Percentiles rank a stretch among this genome's conserved stretches.
Conservation (phyloP, 2,329 filamentous ascomycete species). For the Teratosphaeria zuluensis region DNA sequence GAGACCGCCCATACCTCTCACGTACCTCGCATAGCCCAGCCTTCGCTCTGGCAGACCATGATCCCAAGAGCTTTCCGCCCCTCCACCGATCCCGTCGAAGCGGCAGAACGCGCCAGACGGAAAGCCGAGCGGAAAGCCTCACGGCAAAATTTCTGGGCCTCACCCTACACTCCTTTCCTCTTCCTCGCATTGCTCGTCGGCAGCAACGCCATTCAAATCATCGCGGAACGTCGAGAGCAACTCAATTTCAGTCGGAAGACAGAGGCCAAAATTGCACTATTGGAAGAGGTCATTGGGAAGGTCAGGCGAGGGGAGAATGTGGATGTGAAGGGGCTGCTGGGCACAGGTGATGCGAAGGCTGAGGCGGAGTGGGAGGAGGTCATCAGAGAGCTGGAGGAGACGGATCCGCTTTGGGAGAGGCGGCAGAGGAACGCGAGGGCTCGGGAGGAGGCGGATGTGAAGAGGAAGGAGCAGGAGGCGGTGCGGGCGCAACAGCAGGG, state of each 20-base stretch:
- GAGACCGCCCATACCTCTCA: slow-evolving; percentile 9
- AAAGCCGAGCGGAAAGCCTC: slow-evolving; percentile 2
- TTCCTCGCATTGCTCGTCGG: slow-evolving; percentile 67
- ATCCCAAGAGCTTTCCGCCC: slow-evolving; percentile 25
- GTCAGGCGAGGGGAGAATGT: slow-evolving; percentile 66
- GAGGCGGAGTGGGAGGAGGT: slow-evolving; percentile 86
- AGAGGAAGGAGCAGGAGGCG: slow-evolving; percentile 10
- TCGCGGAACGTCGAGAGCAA: slow-evolving; percentile 68
- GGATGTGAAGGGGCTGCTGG: slow-evolving; percentile 73
- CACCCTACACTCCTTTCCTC: slow-evolving; percentile 57
- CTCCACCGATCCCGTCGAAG: slow-evolving; percentile 10
- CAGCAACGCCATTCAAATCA: slow-evolving; percentile 89
- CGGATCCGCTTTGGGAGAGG: slow-evolving; percentile 22
- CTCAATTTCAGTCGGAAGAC: slow-evolving; percentile 63
- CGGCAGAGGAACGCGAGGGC: slow-evolving; percentile 20
- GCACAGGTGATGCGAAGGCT: slow-evolving; percentile 62
- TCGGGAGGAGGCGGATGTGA: slow-evolving; percentile 16
- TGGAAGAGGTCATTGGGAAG: slow-evolving; percentile 66
- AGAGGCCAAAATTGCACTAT: slow-evolving; percentile 64
- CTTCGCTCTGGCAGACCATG: slow-evolving; percentile 28
- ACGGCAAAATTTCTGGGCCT: slow-evolving; percentile 9
- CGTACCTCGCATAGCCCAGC: slow-evolving; percentile 24
- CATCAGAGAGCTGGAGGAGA: slow-evolving; percentile 35
- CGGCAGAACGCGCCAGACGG: slow-evolving; percentile 4
- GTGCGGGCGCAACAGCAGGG: slow-evolving; percentile 1